Conservation (phyloP, 352 stramenopile genomes). For the Pythium vanterpoolii region DNA sequence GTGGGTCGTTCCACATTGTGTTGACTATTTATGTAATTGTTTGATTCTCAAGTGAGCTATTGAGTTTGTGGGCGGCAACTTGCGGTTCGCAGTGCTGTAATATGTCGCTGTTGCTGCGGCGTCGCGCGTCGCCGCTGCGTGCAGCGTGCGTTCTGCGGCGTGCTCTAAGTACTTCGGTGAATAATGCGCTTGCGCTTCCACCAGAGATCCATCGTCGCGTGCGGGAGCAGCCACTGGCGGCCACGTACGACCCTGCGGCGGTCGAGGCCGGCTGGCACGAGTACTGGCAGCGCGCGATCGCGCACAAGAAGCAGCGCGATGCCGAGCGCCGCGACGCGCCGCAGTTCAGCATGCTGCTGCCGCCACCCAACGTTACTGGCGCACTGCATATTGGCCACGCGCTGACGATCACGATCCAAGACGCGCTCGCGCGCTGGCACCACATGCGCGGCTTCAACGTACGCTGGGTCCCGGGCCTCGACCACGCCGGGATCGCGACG, state of each 20-base stretch:
- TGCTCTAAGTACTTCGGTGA: neutral
- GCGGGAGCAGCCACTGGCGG: constrained; percentile 55
- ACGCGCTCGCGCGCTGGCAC: constrained; percentile 97
- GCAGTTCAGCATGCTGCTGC: constrained; percentile 97
- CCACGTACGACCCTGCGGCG: constrained; percentile 93
- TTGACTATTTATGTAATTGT: neutral
- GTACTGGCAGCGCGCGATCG: constrained; percentile 81
- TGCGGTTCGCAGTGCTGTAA: neutral
- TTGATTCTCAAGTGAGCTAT: neutral
- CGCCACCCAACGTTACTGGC: constrained; percentile 82
- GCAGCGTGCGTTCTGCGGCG: constrained; percentile 11
- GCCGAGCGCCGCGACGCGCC: constrained; percentile 9
- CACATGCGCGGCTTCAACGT: constrained; percentile 97
- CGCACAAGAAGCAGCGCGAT: constrained; percentile 72
- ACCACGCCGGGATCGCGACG: constrained; percentile 99
- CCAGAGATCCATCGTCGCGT: constrained; percentile 49
- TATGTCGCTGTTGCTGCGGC: constrained; percentile 18
- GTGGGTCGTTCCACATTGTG: constrained; percentile 1
- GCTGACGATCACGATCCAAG: constrained; percentile 97
- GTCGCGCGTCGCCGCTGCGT: neutral
- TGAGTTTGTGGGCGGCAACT: constrained; percentile 12
- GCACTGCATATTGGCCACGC: constrained; percentile 98
- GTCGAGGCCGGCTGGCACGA: constrained; percentile 98
- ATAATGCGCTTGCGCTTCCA: constrained; percentile 28
- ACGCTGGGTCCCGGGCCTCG: constrained; percentile 96